Conservation (phyloP, 108 stramenopile species). For the Cylindrotheca closterium region DNA sequence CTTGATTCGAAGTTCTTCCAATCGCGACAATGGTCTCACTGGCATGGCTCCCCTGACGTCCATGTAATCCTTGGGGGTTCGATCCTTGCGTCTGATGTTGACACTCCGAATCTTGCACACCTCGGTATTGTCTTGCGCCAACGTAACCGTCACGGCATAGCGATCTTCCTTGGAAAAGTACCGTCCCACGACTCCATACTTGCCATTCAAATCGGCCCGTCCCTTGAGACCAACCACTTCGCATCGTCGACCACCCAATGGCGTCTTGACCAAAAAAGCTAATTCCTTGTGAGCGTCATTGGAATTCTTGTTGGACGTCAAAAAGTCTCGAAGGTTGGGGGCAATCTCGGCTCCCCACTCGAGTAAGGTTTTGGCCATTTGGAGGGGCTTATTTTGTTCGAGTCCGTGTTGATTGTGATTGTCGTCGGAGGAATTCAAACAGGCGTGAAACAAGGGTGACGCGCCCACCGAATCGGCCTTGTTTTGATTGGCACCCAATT, state of each 20-base stretch:
- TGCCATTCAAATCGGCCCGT: slow-evolving; percentile 7
- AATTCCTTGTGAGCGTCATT: neutral
- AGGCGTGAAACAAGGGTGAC: neutral
- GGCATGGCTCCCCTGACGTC: neutral
- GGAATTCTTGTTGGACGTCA: neutral
- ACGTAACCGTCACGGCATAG: slow-evolving; percentile 2
- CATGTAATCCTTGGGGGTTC: neutral
- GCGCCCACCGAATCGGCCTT: neutral
- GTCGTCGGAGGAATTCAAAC: neutral
- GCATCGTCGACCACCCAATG: slow-evolving; percentile 15
- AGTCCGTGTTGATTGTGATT: neutral
- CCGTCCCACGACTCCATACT: neutral
- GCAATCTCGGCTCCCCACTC: slow-evolving; percentile 11
- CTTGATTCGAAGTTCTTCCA: too few species aligned
- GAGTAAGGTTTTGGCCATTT: slow-evolving; percentile 1
- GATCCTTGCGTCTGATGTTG: slow-evolving; percentile 13
- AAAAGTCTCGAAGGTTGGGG: neutral
- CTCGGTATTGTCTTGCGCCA: neutral
- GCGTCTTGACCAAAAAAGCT: neutral
- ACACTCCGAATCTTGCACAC: neutral
- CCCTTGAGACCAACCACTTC: slow-evolving; percentile 2
- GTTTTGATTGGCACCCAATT: neutral
- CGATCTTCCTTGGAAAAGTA: slow-evolving; percentile 3
- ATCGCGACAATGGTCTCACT: neutral
- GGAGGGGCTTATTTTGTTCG: too few species aligned